phyloP scores from a whole-genome alignment of 495 filamentous ascomycete species.

The Daldinia grandis region DNA sequence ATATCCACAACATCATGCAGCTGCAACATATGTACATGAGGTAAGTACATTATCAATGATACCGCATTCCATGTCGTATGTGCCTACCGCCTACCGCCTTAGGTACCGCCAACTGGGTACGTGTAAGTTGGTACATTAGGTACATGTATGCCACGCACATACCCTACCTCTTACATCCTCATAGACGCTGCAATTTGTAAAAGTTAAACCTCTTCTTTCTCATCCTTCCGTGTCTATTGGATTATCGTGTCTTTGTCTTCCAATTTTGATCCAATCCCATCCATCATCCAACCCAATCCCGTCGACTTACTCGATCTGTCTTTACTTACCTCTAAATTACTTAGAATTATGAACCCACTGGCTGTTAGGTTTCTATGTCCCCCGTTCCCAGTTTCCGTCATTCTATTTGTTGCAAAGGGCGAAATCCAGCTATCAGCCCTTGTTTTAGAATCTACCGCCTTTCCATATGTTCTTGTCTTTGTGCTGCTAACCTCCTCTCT shows the following conservation, averaged over 20 bases:
- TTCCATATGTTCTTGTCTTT: conserved; percentile 23
- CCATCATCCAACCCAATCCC: neutral
- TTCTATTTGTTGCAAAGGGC: conserved; percentile 36
- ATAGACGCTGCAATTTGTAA: neutral
- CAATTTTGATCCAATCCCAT: neutral
- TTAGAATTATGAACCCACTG: too few relatives aligned
- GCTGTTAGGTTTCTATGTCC: too few relatives aligned
- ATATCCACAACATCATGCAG: conserved; percentile 2
- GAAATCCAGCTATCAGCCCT: conserved; percentile 35
- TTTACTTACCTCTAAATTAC: neutral
- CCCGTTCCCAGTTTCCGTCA: conserved; percentile 10
- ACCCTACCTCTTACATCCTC: neutral
- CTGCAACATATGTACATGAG: conserved; percentile 3
- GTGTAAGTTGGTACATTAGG: neutral
- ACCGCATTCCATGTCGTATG: conserved; percentile 19
- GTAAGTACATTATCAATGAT: conserved; percentile 20
- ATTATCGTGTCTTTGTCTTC: neutral
- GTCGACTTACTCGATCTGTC: neutral
- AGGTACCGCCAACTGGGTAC: neutral
- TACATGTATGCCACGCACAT: conserved; percentile 5
- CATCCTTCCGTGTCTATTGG: neutral
- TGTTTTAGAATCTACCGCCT: conserved; percentile 32
- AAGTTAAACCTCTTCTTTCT: neutral
- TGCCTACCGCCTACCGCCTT: conserved; percentile 9
- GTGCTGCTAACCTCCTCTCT: conserved; percentile 20